A percentile compares a stretch with the other conserved stretches of the same genome.
Evolutionary conservation across 768 basidiomycete genomes (phyloP).

Genomic region (Lepiota venenata): DNA sequence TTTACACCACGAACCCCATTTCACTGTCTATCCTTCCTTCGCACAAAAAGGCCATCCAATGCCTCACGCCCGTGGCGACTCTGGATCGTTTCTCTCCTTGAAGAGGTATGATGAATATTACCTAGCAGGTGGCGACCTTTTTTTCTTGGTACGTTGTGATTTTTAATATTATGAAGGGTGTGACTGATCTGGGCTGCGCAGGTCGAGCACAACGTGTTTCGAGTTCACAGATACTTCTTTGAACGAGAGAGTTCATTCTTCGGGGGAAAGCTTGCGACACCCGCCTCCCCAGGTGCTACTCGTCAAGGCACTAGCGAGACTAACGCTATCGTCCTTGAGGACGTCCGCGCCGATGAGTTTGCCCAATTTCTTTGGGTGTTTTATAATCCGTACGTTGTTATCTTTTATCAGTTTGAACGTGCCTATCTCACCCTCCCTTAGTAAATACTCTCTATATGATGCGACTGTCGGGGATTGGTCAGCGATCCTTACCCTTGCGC

Average conservation of each 20-base stretch:
- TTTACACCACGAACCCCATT: constrained; percentile 23
- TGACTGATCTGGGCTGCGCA: constrained; percentile 19
- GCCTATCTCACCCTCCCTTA: constrained; percentile 20
- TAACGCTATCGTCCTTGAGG: constrained; percentile 37
- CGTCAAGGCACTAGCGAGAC: constrained; percentile 35
- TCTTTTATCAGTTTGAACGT: not conserved
- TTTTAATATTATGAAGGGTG: not conserved
- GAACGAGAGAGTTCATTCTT: constrained; percentile 56
- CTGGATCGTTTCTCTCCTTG: constrained; percentile 16
- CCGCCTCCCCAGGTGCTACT: constrained; percentile 26
- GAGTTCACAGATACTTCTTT: constrained; percentile 62
- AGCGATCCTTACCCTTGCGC: constrained; percentile 48
- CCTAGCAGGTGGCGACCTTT: constrained; percentile 49
- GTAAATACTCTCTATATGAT: constrained; percentile 53
- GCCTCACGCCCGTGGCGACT: constrained; percentile 17
- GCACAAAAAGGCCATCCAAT: constrained; percentile 17
- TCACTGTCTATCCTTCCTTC: constrained; percentile 25
- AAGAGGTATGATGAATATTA: constrained; percentile 41
- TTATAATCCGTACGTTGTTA: constrained; percentile 45
- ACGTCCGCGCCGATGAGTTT: constrained; percentile 37
- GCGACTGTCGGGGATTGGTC: constrained; percentile 51
- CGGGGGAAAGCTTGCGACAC: constrained; percentile 27
- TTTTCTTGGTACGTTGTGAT: constrained; percentile 41
- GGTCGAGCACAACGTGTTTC: constrained; percentile 56
- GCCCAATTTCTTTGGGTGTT: constrained; percentile 50